These are phyloP conservation scores for Rasamsonia emersonii DNA, from an alignment of 2,329 filamentous ascomycete species.

Conservation along the genomic window DNA sequence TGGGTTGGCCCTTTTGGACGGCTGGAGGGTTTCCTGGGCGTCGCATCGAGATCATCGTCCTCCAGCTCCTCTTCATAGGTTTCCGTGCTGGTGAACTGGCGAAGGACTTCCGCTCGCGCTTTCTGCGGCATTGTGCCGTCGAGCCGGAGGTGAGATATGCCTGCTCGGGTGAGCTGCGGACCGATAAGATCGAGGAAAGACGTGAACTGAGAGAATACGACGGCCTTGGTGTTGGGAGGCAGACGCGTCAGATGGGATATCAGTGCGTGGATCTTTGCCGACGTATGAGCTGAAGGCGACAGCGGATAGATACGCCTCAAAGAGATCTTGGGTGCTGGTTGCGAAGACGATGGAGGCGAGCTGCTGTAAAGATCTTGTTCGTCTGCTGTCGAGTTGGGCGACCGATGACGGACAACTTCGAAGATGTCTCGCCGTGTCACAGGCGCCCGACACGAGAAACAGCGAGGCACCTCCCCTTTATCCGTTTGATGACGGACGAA, in stretches of 20 bases:
- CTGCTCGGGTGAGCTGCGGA: constrained; percentile 62
- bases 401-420: constrained; percentile 71
- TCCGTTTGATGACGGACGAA: constrained; percentile 82
- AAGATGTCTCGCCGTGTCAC: constrained; percentile 82
- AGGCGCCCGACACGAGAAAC: constrained; percentile 81
- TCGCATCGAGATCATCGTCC: constrained; percentile 20
- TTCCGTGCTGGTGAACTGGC: constrained; percentile 54
- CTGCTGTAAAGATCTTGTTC: constrained; percentile 31
- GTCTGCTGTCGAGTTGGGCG: constrained; percentile 35
- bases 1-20: constrained; percentile 8
- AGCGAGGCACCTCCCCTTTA: constrained; percentile 66
- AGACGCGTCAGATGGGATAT: constrained; percentile 65
- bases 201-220: constrained; percentile 96
- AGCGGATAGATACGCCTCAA: constrained; percentile 54
- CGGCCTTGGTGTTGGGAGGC: constrained; percentile 69
- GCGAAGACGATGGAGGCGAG: constrained; percentile 28
- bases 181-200: constrained; percentile 90
- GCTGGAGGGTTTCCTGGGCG: background rate
- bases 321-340: constrained; percentile 44
- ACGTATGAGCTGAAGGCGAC: constrained; percentile 51
- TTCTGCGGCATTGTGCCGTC: constrained; percentile 89
- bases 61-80: constrained; percentile 27
- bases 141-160: constrained; percentile 74
- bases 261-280: constrained; percentile 78
- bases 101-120: constrained; percentile 66